Percentiles rank a stretch among this genome's conserved stretches.
These are phyloP conservation scores for Phytophthora sp. DNA, from an alignment of 352 stramenopile genomes.

Conservation along the genomic window DNA sequence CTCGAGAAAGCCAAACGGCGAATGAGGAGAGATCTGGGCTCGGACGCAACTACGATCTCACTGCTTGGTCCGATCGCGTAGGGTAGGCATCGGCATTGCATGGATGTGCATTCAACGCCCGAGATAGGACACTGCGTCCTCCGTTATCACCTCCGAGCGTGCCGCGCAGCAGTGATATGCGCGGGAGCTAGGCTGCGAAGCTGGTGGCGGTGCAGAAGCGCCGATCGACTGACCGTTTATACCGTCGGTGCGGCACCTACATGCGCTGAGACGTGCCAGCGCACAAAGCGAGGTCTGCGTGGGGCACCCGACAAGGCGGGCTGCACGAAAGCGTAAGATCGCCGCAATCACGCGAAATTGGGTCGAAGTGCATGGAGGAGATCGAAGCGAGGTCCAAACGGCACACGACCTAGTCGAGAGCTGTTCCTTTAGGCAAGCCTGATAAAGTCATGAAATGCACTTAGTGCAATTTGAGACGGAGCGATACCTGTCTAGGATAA, in stretches of 20 bases:
- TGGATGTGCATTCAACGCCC: slow-evolving; percentile 21
- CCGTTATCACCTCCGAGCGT: slow-evolving; percentile 2
- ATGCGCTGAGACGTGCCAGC: too few species aligned
- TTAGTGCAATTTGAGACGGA: too few species aligned
- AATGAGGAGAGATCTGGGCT: slow-evolving; percentile 1
- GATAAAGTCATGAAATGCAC: too few species aligned
- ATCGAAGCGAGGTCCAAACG: too few species aligned
- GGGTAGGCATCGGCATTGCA: background rate
- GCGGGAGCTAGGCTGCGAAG: background rate
- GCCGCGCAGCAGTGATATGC: slow-evolving; percentile 20
- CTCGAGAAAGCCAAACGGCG: slow-evolving; percentile 9
- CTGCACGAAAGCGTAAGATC: too few species aligned
- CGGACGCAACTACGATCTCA: background rate
- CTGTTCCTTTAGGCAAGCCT: too few species aligned
- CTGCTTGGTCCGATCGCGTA: slow-evolving; percentile 8
- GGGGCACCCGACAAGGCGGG: too few species aligned
- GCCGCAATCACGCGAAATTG: too few species aligned
- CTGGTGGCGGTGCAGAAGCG: slow-evolving; percentile 2
- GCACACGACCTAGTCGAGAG: too few species aligned
- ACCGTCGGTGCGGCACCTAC: slow-evolving; percentile 14
- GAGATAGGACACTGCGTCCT: slow-evolving; percentile 5
- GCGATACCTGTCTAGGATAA: too few species aligned
- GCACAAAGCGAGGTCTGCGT: too few species aligned
- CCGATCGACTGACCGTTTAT: slow-evolving; percentile 5
- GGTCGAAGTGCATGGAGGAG: too few species aligned